Evolutionary conservation across 163 green algal species (phyloP), one percentile per base, ranked within the genome.

Genomic region (Botryococcus braunii): DNA sequence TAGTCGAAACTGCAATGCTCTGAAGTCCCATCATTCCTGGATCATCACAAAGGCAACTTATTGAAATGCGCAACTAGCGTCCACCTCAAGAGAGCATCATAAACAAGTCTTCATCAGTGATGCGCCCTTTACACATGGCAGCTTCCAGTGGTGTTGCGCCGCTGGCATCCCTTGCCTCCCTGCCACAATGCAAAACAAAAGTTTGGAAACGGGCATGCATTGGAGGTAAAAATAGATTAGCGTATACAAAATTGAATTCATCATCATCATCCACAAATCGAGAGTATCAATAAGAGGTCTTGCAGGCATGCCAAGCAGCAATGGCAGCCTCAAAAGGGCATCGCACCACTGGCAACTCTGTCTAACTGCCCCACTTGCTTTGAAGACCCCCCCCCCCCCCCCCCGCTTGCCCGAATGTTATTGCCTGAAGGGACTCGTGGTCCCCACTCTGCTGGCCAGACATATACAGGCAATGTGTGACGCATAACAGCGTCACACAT

Each of bases 61-160:
- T n/a, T n/a, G n/a, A n/a, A n/a, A n/a, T n/a, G n/a, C n/a, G n/a
- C n/a, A n/a, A n/a, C n/a, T n/a, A 52, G 43, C 43, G 13, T 52
- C 43, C 58, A 11, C 32, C 8, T 55, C 36, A n/a, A 4, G 68
- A 73, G 13, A 84, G 75, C 75, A 82, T 57, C 49, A 80, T 21
- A 25, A 84, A 78, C 40, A 84, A 64, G 32, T 77, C 78, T 58
- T 80, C 75, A 70, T 84, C 78, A 34, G 49, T 36, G 25, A 84
- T 64, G 6, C 57, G 43, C 4, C 75, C 75, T 48, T 74, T 75
- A 4, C 38, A 52, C 48, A 84, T 64, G 4, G 68, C 66, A 41
- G 76, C 59, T 34, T 80, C 78, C 57, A 84, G 67, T 4, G 72
- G 48, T 5, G 73, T 79, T 39, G 47, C 46, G 3, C 75, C 75